These are phyloP conservation scores for Puccinia coronata DNA, from an alignment of 1,284 basidiomycete genomes.

Conservation along the genomic window DNA sequence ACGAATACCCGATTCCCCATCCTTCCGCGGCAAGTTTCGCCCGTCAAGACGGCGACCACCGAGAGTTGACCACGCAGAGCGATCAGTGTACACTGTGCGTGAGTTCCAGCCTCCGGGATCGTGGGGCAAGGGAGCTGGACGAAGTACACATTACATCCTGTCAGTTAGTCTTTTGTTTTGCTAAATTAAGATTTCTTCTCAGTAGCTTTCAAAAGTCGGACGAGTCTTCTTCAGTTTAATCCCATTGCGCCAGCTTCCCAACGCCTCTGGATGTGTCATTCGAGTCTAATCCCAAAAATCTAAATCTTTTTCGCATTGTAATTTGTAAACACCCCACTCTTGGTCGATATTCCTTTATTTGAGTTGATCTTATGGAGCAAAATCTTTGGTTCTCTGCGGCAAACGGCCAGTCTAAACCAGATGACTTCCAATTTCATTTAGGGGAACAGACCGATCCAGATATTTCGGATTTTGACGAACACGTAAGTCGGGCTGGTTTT, in stretches of 20 bases:
- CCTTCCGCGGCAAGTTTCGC: constrained; percentile 35
- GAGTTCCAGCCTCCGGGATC: background rate
- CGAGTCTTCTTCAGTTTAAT: constrained; percentile 9
- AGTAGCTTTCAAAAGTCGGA: constrained; percentile 20
- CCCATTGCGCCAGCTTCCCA: constrained; percentile 9
- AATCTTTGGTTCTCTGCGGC: background rate
- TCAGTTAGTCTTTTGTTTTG: background rate
- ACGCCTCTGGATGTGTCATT: constrained; percentile 9
- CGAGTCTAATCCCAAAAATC: background rate
- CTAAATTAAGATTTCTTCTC: constrained; percentile 18
- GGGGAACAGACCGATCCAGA: constrained; percentile 14
- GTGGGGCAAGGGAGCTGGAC: constrained; percentile 7
- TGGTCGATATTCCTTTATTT: constrained; percentile 17
- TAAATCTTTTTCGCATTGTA: constrained; percentile 12
- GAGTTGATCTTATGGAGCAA: constrained; percentile 29
- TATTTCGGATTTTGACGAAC: constrained; percentile 15
- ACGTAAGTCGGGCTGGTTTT: constrained; percentile 9
- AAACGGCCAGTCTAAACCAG: constrained; percentile 11
- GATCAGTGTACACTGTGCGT: constrained; percentile 3
- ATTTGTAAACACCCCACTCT: constrained; percentile 11
- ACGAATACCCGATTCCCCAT: constrained; percentile 29
- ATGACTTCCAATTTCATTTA: constrained; percentile 30
- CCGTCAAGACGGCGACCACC: constrained; percentile 1
- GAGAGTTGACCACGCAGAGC: constrained; percentile 19
- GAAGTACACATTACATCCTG: constrained; percentile 17